A percentile compares a stretch with the other conserved stretches of the same genome.
These are phyloP conservation scores for Pyrenophora tritici-repentis DNA, from an alignment of 2,329 filamentous ascomycete genomes.

Conservation along the genomic window DNA sequence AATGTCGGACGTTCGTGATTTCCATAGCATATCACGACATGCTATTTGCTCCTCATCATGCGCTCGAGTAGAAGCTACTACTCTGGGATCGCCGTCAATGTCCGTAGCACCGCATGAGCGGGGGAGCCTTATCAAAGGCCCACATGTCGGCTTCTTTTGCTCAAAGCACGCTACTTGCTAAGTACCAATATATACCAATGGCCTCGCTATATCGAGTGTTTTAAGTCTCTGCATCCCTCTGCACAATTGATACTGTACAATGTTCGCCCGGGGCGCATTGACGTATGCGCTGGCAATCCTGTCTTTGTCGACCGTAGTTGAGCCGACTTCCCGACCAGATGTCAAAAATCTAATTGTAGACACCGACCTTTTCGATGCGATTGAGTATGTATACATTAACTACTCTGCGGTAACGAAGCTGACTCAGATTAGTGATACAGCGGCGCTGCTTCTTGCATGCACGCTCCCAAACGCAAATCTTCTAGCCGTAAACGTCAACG, in stretches of 20 bases:
- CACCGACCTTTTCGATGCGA: constrained; percentile 7
- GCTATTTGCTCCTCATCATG: too few species aligned
- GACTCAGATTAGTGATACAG: constrained; percentile 1
- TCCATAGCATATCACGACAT: too few species aligned
- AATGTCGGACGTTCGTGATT: too few species aligned
- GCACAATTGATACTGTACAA: not conserved
- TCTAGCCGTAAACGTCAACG: constrained; percentile 7
- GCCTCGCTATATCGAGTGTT: not conserved
- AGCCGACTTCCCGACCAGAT: not conserved
- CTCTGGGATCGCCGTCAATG: not conserved
- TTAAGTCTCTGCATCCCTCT: not conserved
- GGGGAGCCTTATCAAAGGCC: not conserved
- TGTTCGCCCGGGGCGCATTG: not conserved
- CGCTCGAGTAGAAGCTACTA: not conserved
- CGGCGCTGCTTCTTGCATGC: constrained; percentile 8
- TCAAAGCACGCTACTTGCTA: too few species aligned
- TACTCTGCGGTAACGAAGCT: not conserved
- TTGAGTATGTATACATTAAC: not conserved
- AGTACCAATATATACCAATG: too few species aligned
- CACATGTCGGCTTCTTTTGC: not conserved
- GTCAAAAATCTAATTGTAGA: constrained; percentile 1
- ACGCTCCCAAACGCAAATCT: constrained; percentile 11
- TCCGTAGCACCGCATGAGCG: not conserved
- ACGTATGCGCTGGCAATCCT: not conserved
- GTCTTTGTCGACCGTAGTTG: not conserved